A percentile compares a stretch with the other conserved stretches of the same genome.
These are phyloP conservation scores for Daldinia eschscholtzii DNA, from an alignment of 2,329 filamentous ascomycete species.

Conservation along the genomic window DNA sequence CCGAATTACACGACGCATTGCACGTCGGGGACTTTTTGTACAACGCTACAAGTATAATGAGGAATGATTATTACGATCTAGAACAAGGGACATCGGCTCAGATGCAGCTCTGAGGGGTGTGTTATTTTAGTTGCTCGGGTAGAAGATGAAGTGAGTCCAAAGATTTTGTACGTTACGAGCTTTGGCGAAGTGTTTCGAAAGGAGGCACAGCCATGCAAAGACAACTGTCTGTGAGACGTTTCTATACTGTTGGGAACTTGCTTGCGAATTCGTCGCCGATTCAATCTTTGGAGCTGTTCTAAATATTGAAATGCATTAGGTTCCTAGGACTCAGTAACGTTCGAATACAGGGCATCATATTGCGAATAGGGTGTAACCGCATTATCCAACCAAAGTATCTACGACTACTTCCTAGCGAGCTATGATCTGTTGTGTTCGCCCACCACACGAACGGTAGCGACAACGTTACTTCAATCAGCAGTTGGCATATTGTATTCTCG, in stretches of 20 bases:
- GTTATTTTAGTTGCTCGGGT: conserved; percentile 9
- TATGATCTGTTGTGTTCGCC: background rate
- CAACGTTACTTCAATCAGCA: background rate
- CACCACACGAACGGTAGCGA: background rate
- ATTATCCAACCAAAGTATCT: background rate
- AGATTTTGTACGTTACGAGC: conserved; percentile 25
- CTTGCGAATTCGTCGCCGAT: conserved; percentile 8
- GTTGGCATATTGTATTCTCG: background rate
- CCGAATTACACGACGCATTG: conserved; percentile 12
- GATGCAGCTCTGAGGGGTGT: conserved; percentile 7
- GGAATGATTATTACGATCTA: conserved; percentile 1
- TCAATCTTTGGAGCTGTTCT: background rate
- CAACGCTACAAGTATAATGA: conserved; percentile 4
- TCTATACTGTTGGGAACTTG: conserved; percentile 17
- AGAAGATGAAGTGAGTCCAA: conserved; percentile 22
- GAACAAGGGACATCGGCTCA: conserved; percentile 3
- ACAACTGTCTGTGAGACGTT: conserved; percentile 44
- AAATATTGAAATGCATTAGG: background rate
- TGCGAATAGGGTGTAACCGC: background rate
- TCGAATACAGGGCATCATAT: background rate
- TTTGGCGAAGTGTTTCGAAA: conserved; percentile 35
- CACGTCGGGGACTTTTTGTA: conserved; percentile 3
- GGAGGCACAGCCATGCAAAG: conserved; percentile 43
- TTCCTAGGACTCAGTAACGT: background rate
- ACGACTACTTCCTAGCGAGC: background rate